Conservation (phyloP, 306 rosid species). For the Cyclanthera cordifolia region DNA sequence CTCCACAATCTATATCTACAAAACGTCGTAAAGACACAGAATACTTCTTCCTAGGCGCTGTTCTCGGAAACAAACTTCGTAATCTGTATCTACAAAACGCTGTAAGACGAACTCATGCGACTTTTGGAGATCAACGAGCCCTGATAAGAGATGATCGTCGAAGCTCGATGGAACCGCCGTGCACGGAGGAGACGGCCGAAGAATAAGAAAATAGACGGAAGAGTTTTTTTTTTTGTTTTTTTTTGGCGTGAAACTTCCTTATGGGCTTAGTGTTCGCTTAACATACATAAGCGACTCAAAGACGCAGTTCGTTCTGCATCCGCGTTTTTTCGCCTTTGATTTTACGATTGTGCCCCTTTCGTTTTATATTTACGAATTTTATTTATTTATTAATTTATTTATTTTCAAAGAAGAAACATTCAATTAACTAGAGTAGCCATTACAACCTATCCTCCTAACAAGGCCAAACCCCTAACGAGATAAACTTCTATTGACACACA, state of each 20-base stretch:
- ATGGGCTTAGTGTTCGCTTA: conserved; percentile 2
- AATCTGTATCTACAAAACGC: not conserved
- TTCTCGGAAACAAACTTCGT: not conserved
- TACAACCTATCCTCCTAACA: no score
- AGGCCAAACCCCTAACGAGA: no score
- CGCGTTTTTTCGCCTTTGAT: conserved; percentile 4
- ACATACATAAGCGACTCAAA: conserved; percentile 6
- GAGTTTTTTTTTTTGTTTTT: not conserved
- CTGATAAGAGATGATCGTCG: not conserved
- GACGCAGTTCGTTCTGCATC: conserved; percentile 2
- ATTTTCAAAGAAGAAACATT: no score
- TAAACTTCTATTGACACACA: no score
- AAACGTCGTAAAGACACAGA: not conserved
- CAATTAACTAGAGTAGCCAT: no score
- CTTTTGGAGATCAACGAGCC: not conserved
- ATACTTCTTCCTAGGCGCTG: conserved; percentile 3
- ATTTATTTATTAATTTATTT: no score
- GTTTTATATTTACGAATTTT: no score
- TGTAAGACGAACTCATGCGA: not conserved
- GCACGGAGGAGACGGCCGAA: not conserved
- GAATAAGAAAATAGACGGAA: not conserved
- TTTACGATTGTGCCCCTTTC: not conserved
- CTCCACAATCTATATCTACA: not conserved
- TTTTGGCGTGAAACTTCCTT: not conserved
- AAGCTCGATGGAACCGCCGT: not conserved